Evolutionary conservation across 805 yeast genomes (phyloP).

Genomic region (Tetrapisispora namnaoensis): DNA sequence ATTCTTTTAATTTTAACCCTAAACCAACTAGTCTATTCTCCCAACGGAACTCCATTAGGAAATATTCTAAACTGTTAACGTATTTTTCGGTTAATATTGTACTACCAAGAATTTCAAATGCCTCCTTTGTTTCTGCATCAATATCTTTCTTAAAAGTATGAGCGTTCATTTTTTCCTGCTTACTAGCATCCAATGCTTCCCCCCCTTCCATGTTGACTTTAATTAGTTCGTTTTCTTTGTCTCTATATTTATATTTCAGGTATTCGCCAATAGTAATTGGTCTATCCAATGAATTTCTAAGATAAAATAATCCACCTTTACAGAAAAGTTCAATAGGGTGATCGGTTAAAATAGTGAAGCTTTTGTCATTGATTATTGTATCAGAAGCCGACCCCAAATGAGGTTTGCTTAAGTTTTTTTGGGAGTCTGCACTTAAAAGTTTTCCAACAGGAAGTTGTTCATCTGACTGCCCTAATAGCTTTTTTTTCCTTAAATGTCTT

Average conservation of each 20-base stretch:
- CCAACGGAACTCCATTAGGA: conserved; percentile 30
- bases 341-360: conserved; percentile 11
- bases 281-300: conserved; percentile 15
- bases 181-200: conserved; percentile 8
- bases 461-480: conserved; percentile 2
- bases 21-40: conserved; percentile 27
- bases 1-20: conserved; percentile 27
- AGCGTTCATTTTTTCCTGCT: conserved; percentile 24
- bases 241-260: conserved; percentile 23
- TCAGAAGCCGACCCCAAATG: neutral
- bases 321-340: conserved; percentile 27
- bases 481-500: conserved; percentile 8
- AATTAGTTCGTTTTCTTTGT: conserved; percentile 24
- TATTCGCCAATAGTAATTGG: conserved; percentile 28
- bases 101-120: conserved; percentile 19
- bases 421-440: neutral
- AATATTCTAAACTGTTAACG: conserved; percentile 28
- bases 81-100: conserved; percentile 27
- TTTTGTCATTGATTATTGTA: neutral
- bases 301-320: conserved; percentile 26
- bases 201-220: conserved; percentile 13
- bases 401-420: neutral
- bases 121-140: conserved; percentile 21
- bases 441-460: conserved; percentile 1
- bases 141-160: conserved; percentile 23